Conservation (phyloP, 257 asterid genomes). For the Ocimum tenuiflorum region DNA sequence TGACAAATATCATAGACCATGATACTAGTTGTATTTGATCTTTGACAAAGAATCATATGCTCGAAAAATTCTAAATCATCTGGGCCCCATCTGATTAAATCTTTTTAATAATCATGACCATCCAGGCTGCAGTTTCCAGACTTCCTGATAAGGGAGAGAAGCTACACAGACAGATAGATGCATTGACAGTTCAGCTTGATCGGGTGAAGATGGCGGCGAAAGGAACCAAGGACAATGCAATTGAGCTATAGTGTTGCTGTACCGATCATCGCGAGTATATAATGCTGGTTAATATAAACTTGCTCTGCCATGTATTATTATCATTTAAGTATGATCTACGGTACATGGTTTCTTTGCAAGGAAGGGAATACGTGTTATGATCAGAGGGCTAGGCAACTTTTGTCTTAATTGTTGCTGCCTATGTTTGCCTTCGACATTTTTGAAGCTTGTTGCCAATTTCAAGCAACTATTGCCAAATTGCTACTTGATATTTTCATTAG, state of each 20-base stretch:
- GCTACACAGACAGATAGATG: conserved; percentile 47
- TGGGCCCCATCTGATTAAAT: not conserved
- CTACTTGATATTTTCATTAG: no score
- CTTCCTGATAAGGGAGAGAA: conserved; percentile 78
- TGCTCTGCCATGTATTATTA: not conserved
- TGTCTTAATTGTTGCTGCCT: not conserved
- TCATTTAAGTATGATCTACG: conserved; percentile 23
- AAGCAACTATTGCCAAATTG: no score
- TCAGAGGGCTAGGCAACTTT: no score
- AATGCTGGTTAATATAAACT: not conserved
- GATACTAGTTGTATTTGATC: not conserved
- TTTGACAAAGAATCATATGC: not conserved
- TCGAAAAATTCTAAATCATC: not conserved
- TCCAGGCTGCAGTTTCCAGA: conserved; percentile 47
- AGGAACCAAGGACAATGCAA: conserved; percentile 17
- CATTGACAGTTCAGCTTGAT: conserved; percentile 43
- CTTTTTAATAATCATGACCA: not conserved
- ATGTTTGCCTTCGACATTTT: not conserved
- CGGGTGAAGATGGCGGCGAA: conserved; percentile 30
- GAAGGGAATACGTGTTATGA: not conserved
- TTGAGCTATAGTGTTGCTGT: conserved; percentile 25
- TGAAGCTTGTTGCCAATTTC: no score
- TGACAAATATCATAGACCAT: not conserved
- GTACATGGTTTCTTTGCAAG: not conserved
- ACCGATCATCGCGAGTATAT: no score